Percentiles rank a stretch among this genome's conserved stretches.
These are phyloP conservation scores for Neospora caninum DNA, from an alignment of 169 alveolate genomes.

Conservation along the genomic window DNA sequence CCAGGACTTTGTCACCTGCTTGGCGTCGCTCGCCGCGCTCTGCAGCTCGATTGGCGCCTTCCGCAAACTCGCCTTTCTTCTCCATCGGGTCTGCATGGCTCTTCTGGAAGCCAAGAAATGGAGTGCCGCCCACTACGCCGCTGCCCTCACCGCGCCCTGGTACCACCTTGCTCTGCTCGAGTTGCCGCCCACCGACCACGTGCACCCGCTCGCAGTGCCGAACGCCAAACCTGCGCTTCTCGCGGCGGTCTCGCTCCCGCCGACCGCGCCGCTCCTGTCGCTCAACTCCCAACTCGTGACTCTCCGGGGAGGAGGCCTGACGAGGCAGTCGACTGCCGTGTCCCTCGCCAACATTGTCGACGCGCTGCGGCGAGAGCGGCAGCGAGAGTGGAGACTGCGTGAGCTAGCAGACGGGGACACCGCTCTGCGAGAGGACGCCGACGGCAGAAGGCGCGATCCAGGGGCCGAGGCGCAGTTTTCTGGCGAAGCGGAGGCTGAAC, in stretches of 20 bases:
- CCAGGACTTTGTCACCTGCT: constrained; percentile 33
- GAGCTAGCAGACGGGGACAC: neutral
- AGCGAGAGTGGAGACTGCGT: neutral
- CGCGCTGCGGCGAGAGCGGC: neutral
- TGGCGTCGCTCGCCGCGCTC: constrained; percentile 44
- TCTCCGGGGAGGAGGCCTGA: neutral
- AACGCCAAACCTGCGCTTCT: neutral
- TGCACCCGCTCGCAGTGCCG: constrained; percentile 34
- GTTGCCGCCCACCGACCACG: constrained; percentile 39
- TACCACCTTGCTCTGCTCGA: constrained; percentile 42
- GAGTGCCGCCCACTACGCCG: constrained; percentile 49
- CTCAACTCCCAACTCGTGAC: neutral
- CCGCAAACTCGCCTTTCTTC: constrained; percentile 41
- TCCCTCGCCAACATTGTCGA: neutral
- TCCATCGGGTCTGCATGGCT: constrained; percentile 55
- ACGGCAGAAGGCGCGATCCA: neutral
- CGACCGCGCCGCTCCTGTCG: neutral
- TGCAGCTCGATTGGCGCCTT: constrained; percentile 48
- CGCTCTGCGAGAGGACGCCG: neutral
- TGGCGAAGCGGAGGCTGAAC: neutral
- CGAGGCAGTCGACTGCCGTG: neutral
- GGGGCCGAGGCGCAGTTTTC: too few species aligned
- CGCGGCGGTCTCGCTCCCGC: neutral
- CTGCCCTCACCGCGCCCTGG: constrained; percentile 48
- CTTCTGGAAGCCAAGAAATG: constrained; percentile 31